These are phyloP conservation scores for Trichoderma asperelloides DNA, from an alignment of 495 filamentous ascomycete genomes.

Conservation along the genomic window DNA sequence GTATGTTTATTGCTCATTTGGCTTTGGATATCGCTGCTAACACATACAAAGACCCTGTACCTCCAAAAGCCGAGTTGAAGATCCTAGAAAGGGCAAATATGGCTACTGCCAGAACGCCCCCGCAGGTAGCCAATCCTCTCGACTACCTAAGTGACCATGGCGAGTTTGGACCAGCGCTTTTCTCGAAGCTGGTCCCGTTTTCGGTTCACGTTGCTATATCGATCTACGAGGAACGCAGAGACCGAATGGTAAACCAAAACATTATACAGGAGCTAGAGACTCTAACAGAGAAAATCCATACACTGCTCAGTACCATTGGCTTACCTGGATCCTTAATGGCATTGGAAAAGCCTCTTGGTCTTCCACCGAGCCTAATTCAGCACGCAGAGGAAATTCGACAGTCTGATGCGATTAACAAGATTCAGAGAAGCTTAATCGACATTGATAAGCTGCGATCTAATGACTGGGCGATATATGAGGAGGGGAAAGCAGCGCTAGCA, in stretches of 20 bases:
- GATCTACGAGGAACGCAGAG: conserved; percentile 87
- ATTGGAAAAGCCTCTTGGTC: conserved; percentile 83
- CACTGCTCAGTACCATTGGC: conserved; percentile 74
- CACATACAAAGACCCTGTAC: conserved; percentile 51
- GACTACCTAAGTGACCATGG: conserved; percentile 71
- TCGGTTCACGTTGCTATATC: conserved; percentile 90
- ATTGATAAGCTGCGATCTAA: conserved; percentile 75
- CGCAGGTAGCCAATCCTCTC: conserved; percentile 71
- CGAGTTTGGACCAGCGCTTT: conserved; percentile 74
- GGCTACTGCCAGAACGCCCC: conserved; percentile 71
- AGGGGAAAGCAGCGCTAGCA: conserved; percentile 66
- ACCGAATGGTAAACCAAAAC: conserved; percentile 75
- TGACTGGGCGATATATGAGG: conserved; percentile 65
- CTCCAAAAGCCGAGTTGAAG: conserved; percentile 80
- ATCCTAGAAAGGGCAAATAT: conserved; percentile 80
- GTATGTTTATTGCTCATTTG: conserved; percentile 20
- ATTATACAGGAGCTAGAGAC: conserved; percentile 79
- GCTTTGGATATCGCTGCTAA: not conserved
- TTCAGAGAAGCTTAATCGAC: conserved; percentile 72
- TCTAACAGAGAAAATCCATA: conserved; percentile 70
- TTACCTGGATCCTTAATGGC: conserved; percentile 90
- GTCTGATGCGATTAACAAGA: conserved; percentile 67
- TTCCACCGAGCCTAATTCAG: conserved; percentile 74
- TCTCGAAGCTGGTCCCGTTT: conserved; percentile 88
- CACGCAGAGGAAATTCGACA: conserved; percentile 96